Percentiles rank a stretch among this genome's conserved stretches.
phyloP scores from a whole-genome alignment of 805 yeast species.

The Nakazawaea wickerhamii region DNA sequence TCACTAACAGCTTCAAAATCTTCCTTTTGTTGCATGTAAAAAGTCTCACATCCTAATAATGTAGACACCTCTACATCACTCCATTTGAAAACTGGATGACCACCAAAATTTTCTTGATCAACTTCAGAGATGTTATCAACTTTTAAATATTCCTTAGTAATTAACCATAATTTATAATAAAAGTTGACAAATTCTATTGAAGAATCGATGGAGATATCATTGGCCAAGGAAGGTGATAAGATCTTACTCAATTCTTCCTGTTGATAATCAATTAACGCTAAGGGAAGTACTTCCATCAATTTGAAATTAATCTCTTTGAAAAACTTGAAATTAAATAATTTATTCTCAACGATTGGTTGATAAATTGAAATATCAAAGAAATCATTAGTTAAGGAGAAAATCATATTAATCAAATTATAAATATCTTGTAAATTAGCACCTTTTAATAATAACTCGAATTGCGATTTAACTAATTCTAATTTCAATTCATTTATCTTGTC shows the following conservation, averaged over 20 bases:
- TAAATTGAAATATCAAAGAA: conserved; percentile 57
- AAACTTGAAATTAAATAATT: conserved; percentile 40
- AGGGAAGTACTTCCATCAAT: conserved; percentile 50
- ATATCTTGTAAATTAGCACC: conserved; percentile 54
- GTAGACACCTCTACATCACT: conserved; percentile 57
- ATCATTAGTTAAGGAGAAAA: conserved; percentile 59
- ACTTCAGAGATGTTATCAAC: conserved; percentile 18
- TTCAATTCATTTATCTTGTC: conserved; percentile 30
- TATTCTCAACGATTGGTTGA: conserved; percentile 59
- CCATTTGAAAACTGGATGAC: conserved; percentile 43
- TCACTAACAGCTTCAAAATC: conserved; percentile 10
- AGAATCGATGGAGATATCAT: conserved; percentile 47
- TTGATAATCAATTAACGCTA: conserved; percentile 56
- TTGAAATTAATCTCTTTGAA: conserved; percentile 38
- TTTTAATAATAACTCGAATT: conserved; percentile 41
- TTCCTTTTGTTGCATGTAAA: conserved; percentile 20
- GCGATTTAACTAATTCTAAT: conserved; percentile 36
- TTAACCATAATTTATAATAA: conserved; percentile 33
- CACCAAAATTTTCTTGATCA: conserved; percentile 22
- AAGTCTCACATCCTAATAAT: conserved; percentile 59
- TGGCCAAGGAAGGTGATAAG: conserved; percentile 58
- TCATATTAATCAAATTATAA: conserved; percentile 63
- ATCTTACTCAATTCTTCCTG: conserved; percentile 49
- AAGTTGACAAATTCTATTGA: conserved; percentile 45
- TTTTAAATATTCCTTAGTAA: conserved; percentile 32